Base-by-base conservation (phyloP, 2,329 filamentous ascomycete genomes). In the Pyrenophora graminea region DNA sequence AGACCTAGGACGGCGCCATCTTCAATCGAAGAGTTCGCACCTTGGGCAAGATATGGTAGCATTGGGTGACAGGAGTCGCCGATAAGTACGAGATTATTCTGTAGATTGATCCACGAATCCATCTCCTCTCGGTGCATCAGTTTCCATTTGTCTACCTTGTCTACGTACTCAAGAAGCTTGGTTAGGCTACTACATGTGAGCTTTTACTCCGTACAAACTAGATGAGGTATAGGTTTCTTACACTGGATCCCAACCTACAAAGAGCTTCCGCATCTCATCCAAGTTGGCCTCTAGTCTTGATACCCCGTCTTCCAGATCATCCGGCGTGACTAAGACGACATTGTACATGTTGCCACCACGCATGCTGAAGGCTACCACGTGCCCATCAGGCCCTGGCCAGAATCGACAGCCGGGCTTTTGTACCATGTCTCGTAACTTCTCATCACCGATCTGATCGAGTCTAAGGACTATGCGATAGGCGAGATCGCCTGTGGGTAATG, bases 141-240 rank as follows among this genome's bases (percentile, higher is more conserved):
- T 64, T 84, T 86, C 87, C 87, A 90, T 68, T 89, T 89, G 33
- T 85, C 80, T 0, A 88, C 84, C 1, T 71, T 77, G 32, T 82
- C 78, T 0, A 88, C 84, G 37, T 79, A 77, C 3, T 45, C 43
- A 12, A 66, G 51, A 21, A 66, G 53, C 39, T 62, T 53, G 42
- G 58, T 59, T 34, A 66, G 44, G 23, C 63, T 66, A 21, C 1
- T 19, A 13, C 15, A 39, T 37, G 33, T 57, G 23, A 58, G 48
- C 12, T 48, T 15, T 30, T 7, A 10, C 3, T 34, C 10, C 27
- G 25, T 34, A 55, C 23, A 81, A 58, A 32, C 13, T 37, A 18
- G 47, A 27, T 79, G 80, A 55, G 39, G 79, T 76, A 45, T 70
- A 66, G 19, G 39, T 21, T 17, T 15, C 39, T 46, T 55, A 73